Evolutionary conservation across 208 protist genomes (phyloP), one percentile per base, ranked within the genome.

Genomic region (Acanthamoeba lenticulata): DNA sequence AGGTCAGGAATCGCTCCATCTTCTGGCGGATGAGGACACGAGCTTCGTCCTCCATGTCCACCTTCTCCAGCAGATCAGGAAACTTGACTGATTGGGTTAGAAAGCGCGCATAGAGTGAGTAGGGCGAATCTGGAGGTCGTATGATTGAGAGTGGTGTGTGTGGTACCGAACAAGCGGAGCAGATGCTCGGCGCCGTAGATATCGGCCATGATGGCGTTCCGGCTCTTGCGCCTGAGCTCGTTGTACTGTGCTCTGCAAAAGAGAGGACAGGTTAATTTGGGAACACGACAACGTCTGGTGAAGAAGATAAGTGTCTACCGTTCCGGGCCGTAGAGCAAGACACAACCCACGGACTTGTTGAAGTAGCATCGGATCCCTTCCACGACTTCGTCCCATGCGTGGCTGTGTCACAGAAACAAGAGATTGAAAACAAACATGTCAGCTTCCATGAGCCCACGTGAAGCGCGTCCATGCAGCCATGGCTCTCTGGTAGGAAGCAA

Each of bases 81-180:
- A 86, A 86, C 36, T 86, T 86, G 9, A 86, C 77, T 86, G 77
- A n/a, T n/a, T n/a, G n/a, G n/a, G n/a, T n/a, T n/a, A n/a, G n/a
- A 21, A 60, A 21, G 11, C 21, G 52, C 52, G 21, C 15, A 60
- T 60, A 11, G 52, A 60, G 52, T 11, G 52, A 11, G 52, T 60
- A 60, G 21, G 52, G 21, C 21, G 52, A 60, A n/a, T n/a, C n/a
- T n/a, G n/a, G n/a, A n/a, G n/a, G 21, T 34, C 7, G n/a, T 21
- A 21, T 67, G 32, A 42, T 62, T 32, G 2, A 27, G 11, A 27
- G 6, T 62, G 15, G 47, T 15, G 15, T 5, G 47, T 52, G 2
- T 38, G 1, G n/a, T 38, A 77, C 77, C 77, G 57, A 86, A 86
- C 44, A 86, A 24, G 21, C 77, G 77, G 4, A 86, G 77, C 21